A percentile compares a stretch with the other conserved stretches of the same genome.
Conservation (phyloP, 371 early-diverging fungal genomes). For the Apophysomyces ossiformis region DNA sequence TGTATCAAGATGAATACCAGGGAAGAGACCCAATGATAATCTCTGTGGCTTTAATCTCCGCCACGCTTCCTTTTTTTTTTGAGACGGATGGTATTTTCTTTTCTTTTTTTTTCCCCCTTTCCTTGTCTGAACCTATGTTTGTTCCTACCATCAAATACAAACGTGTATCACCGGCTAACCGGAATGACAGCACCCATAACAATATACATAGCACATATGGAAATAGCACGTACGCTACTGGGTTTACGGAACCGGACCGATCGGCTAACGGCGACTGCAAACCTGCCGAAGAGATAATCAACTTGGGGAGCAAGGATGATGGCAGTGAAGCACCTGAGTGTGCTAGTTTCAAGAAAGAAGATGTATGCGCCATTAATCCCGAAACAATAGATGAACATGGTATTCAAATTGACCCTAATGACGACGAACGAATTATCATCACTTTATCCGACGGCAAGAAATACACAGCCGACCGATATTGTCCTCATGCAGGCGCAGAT, state of each 20-base stretch:
- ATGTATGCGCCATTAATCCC: too few species aligned
- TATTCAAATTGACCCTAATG: constrained; percentile 44
- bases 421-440: constrained; percentile 44
- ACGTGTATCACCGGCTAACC: constrained; percentile 28
- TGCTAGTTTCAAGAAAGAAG: too few species aligned
- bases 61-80: not conserved
- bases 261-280: too few species aligned
- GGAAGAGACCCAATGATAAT: too few species aligned
- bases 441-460: constrained; percentile 47
- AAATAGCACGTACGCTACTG: too few species aligned
- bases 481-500: constrained; percentile 59
- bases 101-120: constrained; percentile 10
- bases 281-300: too few species aligned
- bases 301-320: too few species aligned
- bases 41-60: not conserved
- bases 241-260: too few species aligned
- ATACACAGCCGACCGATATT: constrained; percentile 52
- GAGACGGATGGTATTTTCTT: not conserved
- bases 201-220: too few species aligned
- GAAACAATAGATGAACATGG: not conserved
- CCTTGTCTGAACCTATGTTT: constrained; percentile 33
- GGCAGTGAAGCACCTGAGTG: too few species aligned
- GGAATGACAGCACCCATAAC: not conserved
- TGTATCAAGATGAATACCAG: too few species aligned
- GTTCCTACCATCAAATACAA: constrained; percentile 51